A percentile compares a stretch with the other conserved stretches of the same genome.
These are phyloP conservation scores for Comarum palustre DNA, from an alignment of 306 rosid species.

Conservation along the genomic window DNA sequence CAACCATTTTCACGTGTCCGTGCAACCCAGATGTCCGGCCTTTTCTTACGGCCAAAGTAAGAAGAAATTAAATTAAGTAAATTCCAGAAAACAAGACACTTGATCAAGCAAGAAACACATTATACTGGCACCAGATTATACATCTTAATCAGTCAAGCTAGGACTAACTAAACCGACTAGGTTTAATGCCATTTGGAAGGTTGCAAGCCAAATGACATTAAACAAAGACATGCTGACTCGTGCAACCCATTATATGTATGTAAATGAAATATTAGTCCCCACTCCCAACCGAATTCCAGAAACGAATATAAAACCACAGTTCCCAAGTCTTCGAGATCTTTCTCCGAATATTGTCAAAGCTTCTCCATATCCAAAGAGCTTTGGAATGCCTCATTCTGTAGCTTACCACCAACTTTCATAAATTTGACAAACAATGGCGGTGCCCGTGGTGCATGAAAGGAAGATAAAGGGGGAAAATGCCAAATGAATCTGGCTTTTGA, in stretches of 20 bases:
- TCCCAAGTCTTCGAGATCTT: conserved; percentile 10
- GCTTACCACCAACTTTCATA: conserved; percentile 29
- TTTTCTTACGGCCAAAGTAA: background rate
- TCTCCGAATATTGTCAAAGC: background rate
- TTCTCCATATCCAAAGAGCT: conserved; percentile 17
- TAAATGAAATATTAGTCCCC: background rate
- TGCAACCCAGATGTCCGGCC: background rate
- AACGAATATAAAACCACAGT: conserved; percentile 3
- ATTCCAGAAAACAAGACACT: background rate
- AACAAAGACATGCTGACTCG: conserved; percentile 22
- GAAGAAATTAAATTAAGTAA: background rate
- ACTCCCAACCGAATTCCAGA: conserved; percentile 3
- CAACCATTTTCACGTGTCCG: too few relatives aligned
- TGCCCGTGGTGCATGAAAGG: conserved; percentile 35
- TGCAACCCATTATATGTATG: conserved; percentile 13
- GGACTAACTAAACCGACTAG: background rate
- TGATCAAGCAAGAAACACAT: conserved; percentile 2
- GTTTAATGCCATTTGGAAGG: conserved; percentile 19
- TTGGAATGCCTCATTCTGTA: conserved; percentile 21
- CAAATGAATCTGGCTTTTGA: conserved; percentile 9
- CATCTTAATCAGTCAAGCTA: background rate
- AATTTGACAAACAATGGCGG: conserved; percentile 21
- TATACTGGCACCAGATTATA: background rate
- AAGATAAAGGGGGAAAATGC: conserved; percentile 17
- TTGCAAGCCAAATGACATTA: conserved; percentile 26